These are phyloP conservation scores for Tylopilus intermedius DNA, from an alignment of 768 basidiomycete genomes.

Conservation along the genomic window DNA sequence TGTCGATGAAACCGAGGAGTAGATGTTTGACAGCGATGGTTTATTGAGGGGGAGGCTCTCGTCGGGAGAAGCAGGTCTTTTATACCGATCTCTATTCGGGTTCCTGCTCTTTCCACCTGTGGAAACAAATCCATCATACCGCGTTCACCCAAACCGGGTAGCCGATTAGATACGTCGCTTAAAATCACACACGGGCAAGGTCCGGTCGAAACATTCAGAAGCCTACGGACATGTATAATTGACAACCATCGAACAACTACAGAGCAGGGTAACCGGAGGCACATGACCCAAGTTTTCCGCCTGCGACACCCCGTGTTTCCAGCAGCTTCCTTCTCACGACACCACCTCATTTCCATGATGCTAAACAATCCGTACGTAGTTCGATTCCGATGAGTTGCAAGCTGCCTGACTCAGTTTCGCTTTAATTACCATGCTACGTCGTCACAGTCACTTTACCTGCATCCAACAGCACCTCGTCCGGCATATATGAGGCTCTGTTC, in stretches of 20 bases:
- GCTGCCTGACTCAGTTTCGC: neutral
- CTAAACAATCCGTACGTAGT: neutral
- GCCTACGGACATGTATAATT: neutral
- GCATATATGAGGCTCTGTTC: too few species aligned
- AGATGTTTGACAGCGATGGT: neutral
- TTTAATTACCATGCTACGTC: too few species aligned
- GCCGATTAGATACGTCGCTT: neutral
- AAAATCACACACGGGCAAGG: neutral
- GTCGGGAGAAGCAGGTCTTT: neutral
- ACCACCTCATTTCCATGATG: neutral
- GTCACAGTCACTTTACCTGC: too few species aligned
- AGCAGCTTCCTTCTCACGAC: neutral
- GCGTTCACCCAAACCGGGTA: neutral
- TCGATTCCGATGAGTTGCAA: neutral
- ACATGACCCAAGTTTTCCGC: neutral
- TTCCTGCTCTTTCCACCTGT: constrained; percentile 2
- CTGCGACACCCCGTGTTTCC: neutral
- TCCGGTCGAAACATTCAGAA: neutral
- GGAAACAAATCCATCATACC: neutral
- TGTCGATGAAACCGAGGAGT: neutral
- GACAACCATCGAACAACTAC: too few species aligned
- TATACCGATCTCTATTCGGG: constrained; percentile 17
- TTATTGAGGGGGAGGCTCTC: constrained; percentile 3
- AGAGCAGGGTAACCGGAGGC: neutral
- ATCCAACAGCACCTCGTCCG: too few species aligned